Evolutionary conservation across 305 asterid species (phyloP), one percentile per base, ranked within the genome.

Genomic region (Solanum hybrid): DNA sequence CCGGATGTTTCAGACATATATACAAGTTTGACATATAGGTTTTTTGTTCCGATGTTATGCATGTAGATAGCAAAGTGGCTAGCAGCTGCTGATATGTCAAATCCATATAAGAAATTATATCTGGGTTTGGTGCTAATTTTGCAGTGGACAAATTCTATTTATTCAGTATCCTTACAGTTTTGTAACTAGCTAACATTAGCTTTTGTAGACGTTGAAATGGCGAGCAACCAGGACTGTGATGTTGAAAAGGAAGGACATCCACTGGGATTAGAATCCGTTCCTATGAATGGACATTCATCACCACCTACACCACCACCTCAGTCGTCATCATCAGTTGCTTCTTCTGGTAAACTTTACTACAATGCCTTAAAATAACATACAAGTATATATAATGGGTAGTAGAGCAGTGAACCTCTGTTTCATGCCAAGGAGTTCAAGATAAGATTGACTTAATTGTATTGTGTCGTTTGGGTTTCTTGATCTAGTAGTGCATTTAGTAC

Each of bases 141-240:
- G 46, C n/a, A 56, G 32, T 11, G 88, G 46, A 60, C 29, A 60
- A 32, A 34, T 32, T 88, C 40, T 79, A 37, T 60, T 35, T 29
- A 56, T 88, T 35, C 69, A 26, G 29, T 36, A 79, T 46, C 37
- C 46, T 51, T 75, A 36, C 1, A 80, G 89, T 75, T 76, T 81
- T 36, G 32, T 17, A 69, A 12, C 46, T 78, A 87, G 86, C 93
- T 93, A 69, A 92, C 92, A 89, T 78, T 71, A 89, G 85, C 85
- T 90, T 87, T 89, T 88, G 60, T 87, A 95, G 96, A 90, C 76
- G 88, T 89, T 81, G 94, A 96, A 88, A 90, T 90, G 91, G 93
- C 26, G 80, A 89, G 89, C 92, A 92, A 92, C 89, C 92, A 86
- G 42, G 91, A 86, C 72, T 89, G 78, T 69, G 88, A 86, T 88